These are phyloP conservation scores for Globisporangium megalacanthum DNA, from an alignment of 352 stramenopile species.

Conservation along the genomic window DNA sequence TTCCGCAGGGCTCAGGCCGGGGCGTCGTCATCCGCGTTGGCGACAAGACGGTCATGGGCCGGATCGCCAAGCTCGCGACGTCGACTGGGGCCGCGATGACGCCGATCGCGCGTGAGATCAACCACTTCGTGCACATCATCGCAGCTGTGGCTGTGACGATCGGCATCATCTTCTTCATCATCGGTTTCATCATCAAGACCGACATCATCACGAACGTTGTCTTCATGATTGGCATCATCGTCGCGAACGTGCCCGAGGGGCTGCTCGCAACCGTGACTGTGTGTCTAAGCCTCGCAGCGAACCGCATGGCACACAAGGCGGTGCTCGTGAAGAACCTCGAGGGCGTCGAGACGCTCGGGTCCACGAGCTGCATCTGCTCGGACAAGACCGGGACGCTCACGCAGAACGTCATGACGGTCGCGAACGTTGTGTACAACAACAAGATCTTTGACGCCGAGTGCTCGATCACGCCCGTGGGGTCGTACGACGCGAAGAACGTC, in stretches of 20 bases:
- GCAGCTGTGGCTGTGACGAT: slow-evolving; percentile 32
- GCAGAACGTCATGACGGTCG: slow-evolving; percentile 87
- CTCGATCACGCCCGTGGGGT: slow-evolving; percentile 46
- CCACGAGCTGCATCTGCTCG: slow-evolving; percentile 84
- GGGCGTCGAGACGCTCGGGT: slow-evolving; percentile 79
- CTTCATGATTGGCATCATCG: slow-evolving; percentile 19
- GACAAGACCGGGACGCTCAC: slow-evolving; percentile 91
- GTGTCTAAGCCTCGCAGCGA: slow-evolving; percentile 68
- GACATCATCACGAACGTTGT: slow-evolving; percentile 47
- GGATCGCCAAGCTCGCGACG: slow-evolving; percentile 39
- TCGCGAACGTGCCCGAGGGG: slow-evolving; percentile 75
- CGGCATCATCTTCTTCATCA: slow-evolving; percentile 43
- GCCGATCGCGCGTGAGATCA: slow-evolving; percentile 39
- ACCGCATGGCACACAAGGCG: slow-evolving; percentile 61
- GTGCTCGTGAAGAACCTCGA: slow-evolving; percentile 85
- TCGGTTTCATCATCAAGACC: slow-evolving; percentile 42
- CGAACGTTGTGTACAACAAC: slow-evolving; percentile 70
- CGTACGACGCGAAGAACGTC: slow-evolving; percentile 30
- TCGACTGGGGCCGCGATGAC: slow-evolving; percentile 30
- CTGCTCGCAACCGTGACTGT: slow-evolving; percentile 81
- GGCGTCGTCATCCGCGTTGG: slow-evolving; percentile 37
- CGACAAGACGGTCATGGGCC: slow-evolving; percentile 47
- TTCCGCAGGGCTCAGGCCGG: slow-evolving; percentile 33
- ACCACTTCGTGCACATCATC: slow-evolving; percentile 55
- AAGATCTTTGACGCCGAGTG: slow-evolving; percentile 74